Base-by-base conservation (phyloP, 495 filamentous ascomycete species). In the Penicillium coffeae region DNA sequence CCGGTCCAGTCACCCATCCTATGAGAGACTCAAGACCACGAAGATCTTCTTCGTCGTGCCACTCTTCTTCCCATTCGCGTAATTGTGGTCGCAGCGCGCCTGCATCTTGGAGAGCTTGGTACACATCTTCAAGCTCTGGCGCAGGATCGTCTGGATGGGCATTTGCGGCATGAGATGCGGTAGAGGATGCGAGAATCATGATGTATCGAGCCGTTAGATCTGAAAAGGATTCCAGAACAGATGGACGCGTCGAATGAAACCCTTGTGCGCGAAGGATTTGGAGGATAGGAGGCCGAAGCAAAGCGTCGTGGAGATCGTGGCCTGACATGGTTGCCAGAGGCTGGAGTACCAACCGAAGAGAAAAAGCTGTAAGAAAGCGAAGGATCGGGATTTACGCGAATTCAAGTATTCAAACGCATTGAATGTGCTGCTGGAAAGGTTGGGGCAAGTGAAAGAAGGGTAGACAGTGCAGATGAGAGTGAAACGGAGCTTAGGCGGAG, bases 251-350 rank as follows among this genome's bases (percentile, higher is more conserved):
- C 6, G 81, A 68, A 56, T 91, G 85, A 66, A 90, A 95, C 69
- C 90, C 90, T 25, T 87, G 79, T 22, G 89, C 88, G 56, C 90
- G 87, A 25, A 96, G 80, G 59, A 93, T 90, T 54, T 93, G 87
- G 46, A 95, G 80, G 47, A 94, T 78, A 22, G 82, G 81, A 2
- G 90, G 90, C 18, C 88, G 85, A 19, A 95, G 78, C 55, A 95
- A 83, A 27, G 88, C 79, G 64, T 84, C 82, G 69, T 87, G 84
- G 44, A 90, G 78, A 43, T 66, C 71, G 36, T 66, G 55, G 18
- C 62, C 65, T 7, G 73, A 74, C 71, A 74, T 74, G 55, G 42
- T 54, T 25, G 21, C 34, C 10, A 36, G 9, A 12, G 9, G 30
- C 8, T 16, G 10, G 8, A 20, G 35, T 33, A 42, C n/a, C 9